Percentiles rank a stretch among this genome's conserved stretches.
Conservation (phyloP, 1,284 basidiomycete species). For the Ganoderma leucocontextum region DNA sequence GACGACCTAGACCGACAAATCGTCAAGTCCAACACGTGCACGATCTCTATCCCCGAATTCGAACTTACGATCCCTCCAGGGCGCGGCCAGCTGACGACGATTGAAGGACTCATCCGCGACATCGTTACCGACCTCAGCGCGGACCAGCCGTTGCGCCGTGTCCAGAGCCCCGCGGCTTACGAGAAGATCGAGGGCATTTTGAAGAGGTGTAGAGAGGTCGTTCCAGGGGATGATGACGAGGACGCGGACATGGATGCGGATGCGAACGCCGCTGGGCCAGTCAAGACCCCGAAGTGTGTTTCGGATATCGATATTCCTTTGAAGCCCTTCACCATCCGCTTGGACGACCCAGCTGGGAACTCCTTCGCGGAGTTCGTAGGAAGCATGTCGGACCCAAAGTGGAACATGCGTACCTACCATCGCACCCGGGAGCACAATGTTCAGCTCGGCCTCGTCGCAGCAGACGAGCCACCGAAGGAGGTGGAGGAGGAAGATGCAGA, state of each 20-base stretch:
- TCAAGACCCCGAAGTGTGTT: constrained; percentile 41
- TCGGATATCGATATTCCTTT: constrained; percentile 63
- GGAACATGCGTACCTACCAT: constrained; percentile 90
- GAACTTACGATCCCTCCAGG: constrained; percentile 91
- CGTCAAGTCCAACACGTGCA: constrained; percentile 89
- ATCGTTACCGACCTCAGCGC: constrained; percentile 84
- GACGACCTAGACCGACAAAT: constrained; percentile 93
- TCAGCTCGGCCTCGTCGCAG: constrained; percentile 73
- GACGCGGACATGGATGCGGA: constrained; percentile 33
- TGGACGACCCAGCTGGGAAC: constrained; percentile 96
- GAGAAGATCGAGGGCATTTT: constrained; percentile 84
- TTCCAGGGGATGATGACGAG: constrained; percentile 73
- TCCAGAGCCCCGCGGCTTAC: constrained; percentile 83
- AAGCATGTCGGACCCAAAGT: constrained; percentile 88
- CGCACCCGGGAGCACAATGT: constrained; percentile 89
- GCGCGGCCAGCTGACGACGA: constrained; percentile 93
- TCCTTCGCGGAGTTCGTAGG: constrained; percentile 91
- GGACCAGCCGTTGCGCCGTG: constrained; percentile 88
- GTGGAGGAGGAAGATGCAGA: constrained; percentile 30
- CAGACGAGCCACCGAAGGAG: constrained; percentile 50
- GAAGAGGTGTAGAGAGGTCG: constrained; percentile 69
- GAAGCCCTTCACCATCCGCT: constrained; percentile 81
- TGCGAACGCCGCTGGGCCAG: constrained; percentile 31
- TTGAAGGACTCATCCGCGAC: constrained; percentile 93
- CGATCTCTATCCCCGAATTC: constrained; percentile 87